Conservation (phyloP, 208 protist species). For the Acanthamoeba culbertsoni region DNA sequence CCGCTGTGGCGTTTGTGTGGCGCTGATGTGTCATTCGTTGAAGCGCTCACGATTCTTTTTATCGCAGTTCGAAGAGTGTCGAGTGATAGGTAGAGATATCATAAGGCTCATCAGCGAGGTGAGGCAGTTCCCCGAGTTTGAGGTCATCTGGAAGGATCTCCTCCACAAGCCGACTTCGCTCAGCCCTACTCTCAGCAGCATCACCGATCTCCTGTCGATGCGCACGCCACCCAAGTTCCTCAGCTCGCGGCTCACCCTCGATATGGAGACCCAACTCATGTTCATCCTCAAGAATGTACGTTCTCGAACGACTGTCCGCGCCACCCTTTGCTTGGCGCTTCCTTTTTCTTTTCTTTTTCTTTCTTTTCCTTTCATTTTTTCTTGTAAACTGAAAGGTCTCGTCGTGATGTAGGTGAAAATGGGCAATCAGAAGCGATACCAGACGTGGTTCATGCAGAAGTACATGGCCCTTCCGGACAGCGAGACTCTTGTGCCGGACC, state of each 20-base stretch:
- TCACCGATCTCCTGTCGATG: conserved; percentile 57
- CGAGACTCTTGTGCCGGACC: conserved; percentile 73
- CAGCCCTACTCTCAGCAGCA: neutral
- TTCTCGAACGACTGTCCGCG: too few relatives aligned
- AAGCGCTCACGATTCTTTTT: neutral
- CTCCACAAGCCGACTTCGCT: conserved; percentile 56
- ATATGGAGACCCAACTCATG: conserved; percentile 73
- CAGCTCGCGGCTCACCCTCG: conserved; percentile 63
- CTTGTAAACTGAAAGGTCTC: neutral
- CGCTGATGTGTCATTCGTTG: neutral
- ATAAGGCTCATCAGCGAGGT: conserved; percentile 77
- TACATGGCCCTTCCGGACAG: conserved; percentile 64
- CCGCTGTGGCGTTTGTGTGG: too few relatives aligned
- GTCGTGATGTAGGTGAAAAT: conserved; percentile 72
- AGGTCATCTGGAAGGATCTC: conserved; percentile 70
- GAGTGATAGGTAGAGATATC: conserved; percentile 76
- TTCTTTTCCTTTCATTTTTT: neutral
- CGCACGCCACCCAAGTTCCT: conserved; percentile 68
- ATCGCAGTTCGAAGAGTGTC: conserved; percentile 49
- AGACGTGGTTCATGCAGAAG: conserved; percentile 78
- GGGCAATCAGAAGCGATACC: conserved; percentile 79
- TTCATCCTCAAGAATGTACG: conserved; percentile 68
- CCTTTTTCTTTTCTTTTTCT: neutral
- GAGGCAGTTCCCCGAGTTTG: conserved; percentile 70
- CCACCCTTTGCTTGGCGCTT: too few relatives aligned